phyloP scores from a whole-genome alignment of 352 stramenopile genomes.

The Plasmopara viticola region DNA sequence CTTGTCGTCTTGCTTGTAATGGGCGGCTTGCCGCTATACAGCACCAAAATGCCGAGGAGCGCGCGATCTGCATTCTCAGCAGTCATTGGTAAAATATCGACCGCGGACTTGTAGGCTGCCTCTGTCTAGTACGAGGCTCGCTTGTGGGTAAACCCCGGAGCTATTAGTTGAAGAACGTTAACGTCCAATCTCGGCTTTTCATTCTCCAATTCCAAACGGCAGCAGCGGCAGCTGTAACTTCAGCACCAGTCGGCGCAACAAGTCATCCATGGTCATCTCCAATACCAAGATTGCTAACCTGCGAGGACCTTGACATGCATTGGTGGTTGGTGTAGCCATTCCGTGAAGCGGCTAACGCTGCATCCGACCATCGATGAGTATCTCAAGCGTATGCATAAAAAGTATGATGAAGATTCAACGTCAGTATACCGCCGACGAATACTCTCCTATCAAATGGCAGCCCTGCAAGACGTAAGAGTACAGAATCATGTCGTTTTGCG shows the following conservation, averaged over 20 bases:
- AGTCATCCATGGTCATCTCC: too few relatives aligned
- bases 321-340: background rate
- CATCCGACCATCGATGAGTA: too few relatives aligned
- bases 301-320: background rate
- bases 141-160: background rate
- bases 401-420: too few relatives aligned
- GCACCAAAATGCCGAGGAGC: background rate
- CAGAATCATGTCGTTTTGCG: too few relatives aligned
- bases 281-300: background rate
- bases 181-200: background rate
- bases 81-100: background rate
- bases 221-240: background rate
- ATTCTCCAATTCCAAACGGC: background rate
- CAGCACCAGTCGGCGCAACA: too few relatives aligned
- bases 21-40: background rate
- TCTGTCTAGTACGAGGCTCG: background rate
- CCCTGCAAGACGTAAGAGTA: too few relatives aligned
- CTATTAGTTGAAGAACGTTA: background rate
- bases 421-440: too few relatives aligned
- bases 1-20: background rate
- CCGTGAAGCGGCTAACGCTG: too few relatives aligned
- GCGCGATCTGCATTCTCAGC: background rate
- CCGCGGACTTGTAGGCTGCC: background rate
- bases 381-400: too few relatives aligned
- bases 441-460: too few relatives aligned